A percentile compares a stretch with the other conserved stretches of the same genome.
These are phyloP conservation scores for Trypethelium eluteriae DNA, from an alignment of 495 filamentous ascomycete species.

Conservation along the genomic window DNA sequence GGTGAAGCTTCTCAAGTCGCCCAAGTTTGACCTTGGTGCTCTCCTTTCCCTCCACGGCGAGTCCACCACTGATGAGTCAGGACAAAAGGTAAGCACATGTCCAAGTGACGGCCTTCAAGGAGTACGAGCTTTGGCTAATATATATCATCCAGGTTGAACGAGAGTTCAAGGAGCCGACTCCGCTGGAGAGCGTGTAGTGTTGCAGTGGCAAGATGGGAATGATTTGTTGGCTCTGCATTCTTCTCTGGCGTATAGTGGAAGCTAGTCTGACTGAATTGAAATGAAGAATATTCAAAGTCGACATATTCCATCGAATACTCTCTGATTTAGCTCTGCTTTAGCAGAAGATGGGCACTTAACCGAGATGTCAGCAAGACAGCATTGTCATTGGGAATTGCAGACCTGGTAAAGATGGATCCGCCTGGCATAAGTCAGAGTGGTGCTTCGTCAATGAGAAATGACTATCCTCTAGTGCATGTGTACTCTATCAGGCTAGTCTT, in stretches of 20 bases:
- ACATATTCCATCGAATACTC: no score
- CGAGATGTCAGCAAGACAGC: no score
- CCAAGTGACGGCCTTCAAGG: not conserved
- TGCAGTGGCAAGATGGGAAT: slow-evolving; percentile 1
- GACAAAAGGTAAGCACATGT: slow-evolving; percentile 62
- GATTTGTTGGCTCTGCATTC: not conserved
- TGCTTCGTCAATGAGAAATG: no score
- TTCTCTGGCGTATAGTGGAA: not conserved
- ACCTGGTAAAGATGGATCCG: no score
- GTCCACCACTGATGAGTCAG: slow-evolving; percentile 88
- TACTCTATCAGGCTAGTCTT: no score
- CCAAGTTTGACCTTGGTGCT: slow-evolving; percentile 97
- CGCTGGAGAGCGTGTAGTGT: slow-evolving; percentile 81
- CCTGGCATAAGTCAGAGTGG: no score
- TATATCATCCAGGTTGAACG: slow-evolving; percentile 57
- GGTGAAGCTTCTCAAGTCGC: slow-evolving; percentile 95
- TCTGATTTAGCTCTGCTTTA: no score
- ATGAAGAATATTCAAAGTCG: not conserved
- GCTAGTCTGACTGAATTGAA: not conserved
- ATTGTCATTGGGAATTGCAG: no score
- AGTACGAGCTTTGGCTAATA: not conserved
- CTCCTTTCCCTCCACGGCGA: slow-evolving; percentile 94
- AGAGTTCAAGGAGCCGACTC: slow-evolving; percentile 89
- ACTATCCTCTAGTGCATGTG: no score
- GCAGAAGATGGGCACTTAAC: no score